Conservation (phyloP, 352 stramenopile species). For the Pythium phragmiticola region DNA sequence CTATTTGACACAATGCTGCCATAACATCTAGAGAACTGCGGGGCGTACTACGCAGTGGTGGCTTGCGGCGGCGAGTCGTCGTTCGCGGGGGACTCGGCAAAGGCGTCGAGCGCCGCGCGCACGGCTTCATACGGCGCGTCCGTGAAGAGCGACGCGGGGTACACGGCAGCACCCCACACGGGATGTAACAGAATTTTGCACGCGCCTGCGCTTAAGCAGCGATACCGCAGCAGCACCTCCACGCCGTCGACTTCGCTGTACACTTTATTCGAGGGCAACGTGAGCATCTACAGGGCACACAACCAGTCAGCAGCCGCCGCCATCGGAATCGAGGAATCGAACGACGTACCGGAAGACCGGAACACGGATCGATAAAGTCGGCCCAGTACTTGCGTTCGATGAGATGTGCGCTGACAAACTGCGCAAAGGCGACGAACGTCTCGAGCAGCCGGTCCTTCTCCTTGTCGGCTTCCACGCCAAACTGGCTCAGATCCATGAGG, state of each 20-base stretch:
- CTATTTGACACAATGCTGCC: neutral
- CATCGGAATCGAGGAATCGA: neutral
- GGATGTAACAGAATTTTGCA: constrained; percentile 97
- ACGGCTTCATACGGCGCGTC: constrained; percentile 89
- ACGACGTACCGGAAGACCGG: constrained; percentile 84
- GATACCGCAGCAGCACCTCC: constrained; percentile 84
- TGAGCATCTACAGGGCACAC: constrained; percentile 76
- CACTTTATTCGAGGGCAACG: constrained; percentile 90
- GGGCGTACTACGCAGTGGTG: neutral
- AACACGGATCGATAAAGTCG: constrained; percentile 98
- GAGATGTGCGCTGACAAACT: constrained; percentile 81
- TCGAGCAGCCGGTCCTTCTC: constrained; percentile 97
- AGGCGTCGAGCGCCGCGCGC: constrained; percentile 40
- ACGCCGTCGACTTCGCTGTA: constrained; percentile 97
- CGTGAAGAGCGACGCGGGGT: constrained; percentile 96
- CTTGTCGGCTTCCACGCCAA: constrained; percentile 90
- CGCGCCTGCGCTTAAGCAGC: constrained; percentile 87
- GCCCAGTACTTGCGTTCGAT: constrained; percentile 88
- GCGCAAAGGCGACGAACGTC: constrained; percentile 92
- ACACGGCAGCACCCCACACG: constrained; percentile 93
- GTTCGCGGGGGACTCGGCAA: constrained; percentile 21
- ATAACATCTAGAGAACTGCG: neutral
- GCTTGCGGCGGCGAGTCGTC: constrained; percentile 6
- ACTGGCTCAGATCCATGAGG: constrained; percentile 93
- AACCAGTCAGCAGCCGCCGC: neutral